phyloP scores from a whole-genome alignment of 2,329 filamentous ascomycete species.

The Trichoderma harzianum region DNA sequence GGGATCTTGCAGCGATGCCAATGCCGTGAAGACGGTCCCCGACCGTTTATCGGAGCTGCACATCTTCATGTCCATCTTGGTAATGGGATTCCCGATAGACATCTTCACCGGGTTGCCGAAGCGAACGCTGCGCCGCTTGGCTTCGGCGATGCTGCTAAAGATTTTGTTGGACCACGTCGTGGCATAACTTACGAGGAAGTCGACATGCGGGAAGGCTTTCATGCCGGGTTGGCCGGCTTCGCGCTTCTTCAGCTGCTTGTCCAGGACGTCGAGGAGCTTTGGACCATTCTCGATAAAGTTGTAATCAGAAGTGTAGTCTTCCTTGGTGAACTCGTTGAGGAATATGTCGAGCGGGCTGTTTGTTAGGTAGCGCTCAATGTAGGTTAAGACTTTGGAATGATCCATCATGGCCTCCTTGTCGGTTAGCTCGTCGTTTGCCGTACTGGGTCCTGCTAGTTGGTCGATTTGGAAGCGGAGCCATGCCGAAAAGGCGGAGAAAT shows the following conservation, averaged over 20 bases:
- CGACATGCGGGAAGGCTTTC: constrained; percentile 57
- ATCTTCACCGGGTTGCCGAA: constrained; percentile 57
- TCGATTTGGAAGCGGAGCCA: constrained; percentile 87
- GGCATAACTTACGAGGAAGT: constrained; percentile 60
- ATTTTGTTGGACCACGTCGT: constrained; percentile 56
- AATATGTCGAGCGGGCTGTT: constrained; percentile 60
- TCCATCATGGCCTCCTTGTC: constrained; percentile 78
- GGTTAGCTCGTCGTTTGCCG: constrained; percentile 65
- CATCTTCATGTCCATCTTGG: constrained; percentile 58
- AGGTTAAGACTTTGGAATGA: constrained; percentile 67
- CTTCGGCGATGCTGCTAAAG: constrained; percentile 66
- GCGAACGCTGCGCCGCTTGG: constrained; percentile 64
- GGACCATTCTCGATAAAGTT: constrained; percentile 42
- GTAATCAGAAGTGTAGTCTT: constrained; percentile 50
- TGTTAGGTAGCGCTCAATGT: constrained; percentile 69
- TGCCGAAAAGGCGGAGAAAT: constrained; percentile 73
- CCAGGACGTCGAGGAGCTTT: constrained; percentile 47
- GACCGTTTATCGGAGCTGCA: constrained; percentile 32
- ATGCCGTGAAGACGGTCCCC: constrained; percentile 39
- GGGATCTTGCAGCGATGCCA: constrained; percentile 37
- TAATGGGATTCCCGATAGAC: constrained; percentile 43
- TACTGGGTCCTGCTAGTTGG: constrained; percentile 60
- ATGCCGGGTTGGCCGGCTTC: constrained; percentile 45
- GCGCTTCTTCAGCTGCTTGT: constrained; percentile 46
- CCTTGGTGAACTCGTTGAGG: constrained; percentile 48